Conservation (phyloP, 2,329 filamentous ascomycete genomes). For the Penicillium hordei region DNA sequence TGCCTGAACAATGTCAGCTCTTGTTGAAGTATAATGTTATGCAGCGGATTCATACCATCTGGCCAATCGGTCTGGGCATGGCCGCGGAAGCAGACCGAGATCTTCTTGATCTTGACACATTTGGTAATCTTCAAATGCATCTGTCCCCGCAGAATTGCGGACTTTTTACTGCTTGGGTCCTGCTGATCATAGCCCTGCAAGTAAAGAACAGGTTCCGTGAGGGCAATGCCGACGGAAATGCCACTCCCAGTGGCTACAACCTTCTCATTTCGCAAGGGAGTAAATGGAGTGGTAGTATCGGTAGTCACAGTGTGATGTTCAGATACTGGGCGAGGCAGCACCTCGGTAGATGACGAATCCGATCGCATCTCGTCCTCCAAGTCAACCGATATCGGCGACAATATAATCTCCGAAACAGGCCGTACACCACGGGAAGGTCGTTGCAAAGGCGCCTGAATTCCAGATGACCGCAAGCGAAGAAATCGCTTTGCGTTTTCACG, state of each 20-base stretch:
- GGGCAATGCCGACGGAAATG: constrained; percentile 47
- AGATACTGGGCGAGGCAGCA: constrained; percentile 22
- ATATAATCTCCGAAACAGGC: constrained; percentile 39
- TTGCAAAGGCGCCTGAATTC: constrained; percentile 26
- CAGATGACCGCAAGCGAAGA: constrained; percentile 42
- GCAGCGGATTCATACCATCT: constrained; percentile 57
- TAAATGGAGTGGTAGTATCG: constrained; percentile 33
- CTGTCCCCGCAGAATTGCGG: constrained; percentile 81
- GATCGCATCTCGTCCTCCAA: constrained; percentile 29
- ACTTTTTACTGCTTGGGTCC: constrained; percentile 60
- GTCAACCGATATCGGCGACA: constrained; percentile 31
- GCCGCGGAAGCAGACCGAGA: constrained; percentile 82
- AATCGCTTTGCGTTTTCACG: constrained; percentile 50
- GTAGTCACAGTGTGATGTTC: constrained; percentile 23
- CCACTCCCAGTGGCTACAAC: constrained; percentile 51
- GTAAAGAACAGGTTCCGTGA: constrained; percentile 51
- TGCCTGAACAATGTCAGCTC: constrained; percentile 52
- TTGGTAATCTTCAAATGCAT: constrained; percentile 81
- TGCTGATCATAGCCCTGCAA: constrained; percentile 52
- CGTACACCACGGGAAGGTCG: constrained; percentile 28
- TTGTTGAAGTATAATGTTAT: not conserved
- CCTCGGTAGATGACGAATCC: constrained; percentile 31
- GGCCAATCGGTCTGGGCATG: constrained; percentile 92
- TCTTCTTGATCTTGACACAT: constrained; percentile 86
- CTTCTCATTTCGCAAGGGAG: constrained; percentile 46